phyloP scores from a whole-genome alignment of 2,329 filamentous ascomycete genomes.

The Pseudocercospora ulei region DNA sequence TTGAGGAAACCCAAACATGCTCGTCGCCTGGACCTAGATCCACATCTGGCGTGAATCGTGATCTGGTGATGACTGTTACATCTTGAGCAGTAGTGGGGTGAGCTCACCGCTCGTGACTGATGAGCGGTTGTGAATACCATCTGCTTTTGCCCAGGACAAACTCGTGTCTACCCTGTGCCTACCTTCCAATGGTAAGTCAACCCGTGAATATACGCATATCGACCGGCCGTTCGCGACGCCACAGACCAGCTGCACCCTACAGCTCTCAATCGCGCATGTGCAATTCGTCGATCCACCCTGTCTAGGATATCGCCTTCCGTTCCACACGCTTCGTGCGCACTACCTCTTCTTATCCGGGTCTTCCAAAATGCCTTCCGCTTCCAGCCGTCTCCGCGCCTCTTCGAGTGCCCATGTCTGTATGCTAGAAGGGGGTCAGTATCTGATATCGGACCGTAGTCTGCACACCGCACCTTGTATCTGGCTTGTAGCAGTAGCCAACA shows the following conservation, averaged over 20 bases:
- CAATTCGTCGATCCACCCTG: conserved; percentile 7
- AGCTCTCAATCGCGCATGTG: conserved; percentile 16
- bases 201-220: conserved; percentile 1
- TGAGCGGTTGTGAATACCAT: background rate
- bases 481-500: conserved; percentile 88
- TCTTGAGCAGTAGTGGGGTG: background rate
- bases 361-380: conserved; percentile 85
- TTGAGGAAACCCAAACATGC: no score
- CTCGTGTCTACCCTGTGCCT: background rate
- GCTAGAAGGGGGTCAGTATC: conserved; percentile 42
- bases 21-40: no score
- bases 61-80: background rate
- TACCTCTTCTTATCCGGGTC: conserved; percentile 50
- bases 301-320: background rate
- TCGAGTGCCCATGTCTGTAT: conserved; percentile 99
- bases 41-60: background rate
- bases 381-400: conserved; percentile 87
- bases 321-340: background rate
- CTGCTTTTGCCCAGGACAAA: no score
- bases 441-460: conserved; percentile 1
- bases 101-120: background rate
- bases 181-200: background rate
- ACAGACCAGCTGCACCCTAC: conserved; percentile 18
- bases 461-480: conserved; percentile 79
- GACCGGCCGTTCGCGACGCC: conserved; percentile 3